Base-by-base conservation (phyloP, 2,329 filamentous ascomycete genomes). In the Helicocarpus griseus region DNA sequence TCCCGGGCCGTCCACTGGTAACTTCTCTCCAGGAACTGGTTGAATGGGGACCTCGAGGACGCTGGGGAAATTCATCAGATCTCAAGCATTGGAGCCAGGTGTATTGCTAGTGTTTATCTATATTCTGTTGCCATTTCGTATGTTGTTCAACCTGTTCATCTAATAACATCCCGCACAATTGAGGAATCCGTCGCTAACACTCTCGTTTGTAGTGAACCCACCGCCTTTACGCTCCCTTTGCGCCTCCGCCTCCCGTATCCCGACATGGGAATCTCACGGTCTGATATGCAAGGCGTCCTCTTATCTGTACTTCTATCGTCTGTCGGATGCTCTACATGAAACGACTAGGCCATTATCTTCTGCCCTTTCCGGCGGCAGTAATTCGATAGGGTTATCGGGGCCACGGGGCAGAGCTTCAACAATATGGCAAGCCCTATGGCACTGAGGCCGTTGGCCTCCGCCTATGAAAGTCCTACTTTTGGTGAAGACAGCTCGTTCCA, bases 381-480 rank as follows among this genome's bases (percentile, higher is more conserved):
- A 24, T 36, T 36, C 21, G 19, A 47, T 36, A 47, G 29, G 13
- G 19, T 36, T 36, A 26, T 47, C n/a, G 11, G n/a, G n/a, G n/a
- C 14, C 19, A 5, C 9, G 26, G 41, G 26, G 19, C 24, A 24
- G n/a, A 4, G 19, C n/a, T 47, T 47, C 29, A 33, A 45, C 29
- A 54, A 8, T 19, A 56, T 54, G 54, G 28, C 50, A 26, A 54
- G 47, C 28, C 55, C 53, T 21, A 31, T 46, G 22, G 51, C 65
- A 45, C 60, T 66, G 28, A 68, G 63, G 57, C 68, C 67, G 31
- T 66, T 68, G 41, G 61, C 63, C 4, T 79, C 77, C 52, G 85
- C 88, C 36, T 89, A 83, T 59, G 87, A 95, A 57, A 95, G 89
- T 67, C 83, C 87, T 50, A 95, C 87, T 31, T 96, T 95, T 60